Conservation (phyloP, 2,329 filamentous ascomycete species). For the Penicillium palitans region DNA sequence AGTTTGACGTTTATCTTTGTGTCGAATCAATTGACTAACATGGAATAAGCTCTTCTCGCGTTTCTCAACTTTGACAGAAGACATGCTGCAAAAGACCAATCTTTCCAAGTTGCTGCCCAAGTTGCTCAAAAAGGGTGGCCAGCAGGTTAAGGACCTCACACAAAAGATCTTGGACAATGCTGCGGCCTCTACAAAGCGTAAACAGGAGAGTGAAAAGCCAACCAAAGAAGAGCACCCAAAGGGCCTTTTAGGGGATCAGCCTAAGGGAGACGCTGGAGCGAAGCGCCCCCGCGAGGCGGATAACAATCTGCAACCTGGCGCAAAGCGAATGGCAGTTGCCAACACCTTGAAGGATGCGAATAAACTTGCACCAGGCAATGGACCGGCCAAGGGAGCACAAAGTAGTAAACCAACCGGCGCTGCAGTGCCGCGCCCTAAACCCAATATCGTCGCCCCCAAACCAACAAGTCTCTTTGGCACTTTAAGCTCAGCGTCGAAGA, state of each 20-base stretch:
- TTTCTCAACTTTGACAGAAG: slow-evolving; percentile 59
- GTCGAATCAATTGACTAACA: slow-evolving; percentile 25
- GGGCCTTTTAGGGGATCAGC: slow-evolving; percentile 18
- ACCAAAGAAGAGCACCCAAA: slow-evolving; percentile 39
- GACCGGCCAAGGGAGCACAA: slow-evolving; percentile 29
- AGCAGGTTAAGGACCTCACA: slow-evolving; percentile 56
- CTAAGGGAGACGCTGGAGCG: slow-evolving; percentile 26
- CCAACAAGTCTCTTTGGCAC: slow-evolving; percentile 49
- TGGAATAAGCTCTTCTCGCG: slow-evolving; percentile 51
- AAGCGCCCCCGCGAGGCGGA: slow-evolving; percentile 46
- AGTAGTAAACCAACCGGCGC: slow-evolving; percentile 36
- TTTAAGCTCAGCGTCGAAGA: slow-evolving; percentile 51
- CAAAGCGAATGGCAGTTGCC: slow-evolving; percentile 42
- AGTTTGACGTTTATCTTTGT: slow-evolving; percentile 6
- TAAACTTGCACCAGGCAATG: slow-evolving; percentile 24
- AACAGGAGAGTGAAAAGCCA: slow-evolving; percentile 40
- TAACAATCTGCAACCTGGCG: slow-evolving; percentile 33
- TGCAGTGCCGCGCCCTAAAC: slow-evolving; percentile 36
- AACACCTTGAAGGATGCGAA: slow-evolving; percentile 36
- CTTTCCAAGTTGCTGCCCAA: slow-evolving; percentile 58
- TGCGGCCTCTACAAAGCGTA: slow-evolving; percentile 46
- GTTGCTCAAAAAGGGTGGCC: slow-evolving; percentile 60
- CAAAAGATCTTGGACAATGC: slow-evolving; percentile 56
- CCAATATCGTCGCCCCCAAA: slow-evolving; percentile 44
- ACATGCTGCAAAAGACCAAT: slow-evolving; percentile 61